Evolutionary conservation across 495 filamentous ascomycete genomes (phyloP).

Genomic region (Daldinia loculata): DNA sequence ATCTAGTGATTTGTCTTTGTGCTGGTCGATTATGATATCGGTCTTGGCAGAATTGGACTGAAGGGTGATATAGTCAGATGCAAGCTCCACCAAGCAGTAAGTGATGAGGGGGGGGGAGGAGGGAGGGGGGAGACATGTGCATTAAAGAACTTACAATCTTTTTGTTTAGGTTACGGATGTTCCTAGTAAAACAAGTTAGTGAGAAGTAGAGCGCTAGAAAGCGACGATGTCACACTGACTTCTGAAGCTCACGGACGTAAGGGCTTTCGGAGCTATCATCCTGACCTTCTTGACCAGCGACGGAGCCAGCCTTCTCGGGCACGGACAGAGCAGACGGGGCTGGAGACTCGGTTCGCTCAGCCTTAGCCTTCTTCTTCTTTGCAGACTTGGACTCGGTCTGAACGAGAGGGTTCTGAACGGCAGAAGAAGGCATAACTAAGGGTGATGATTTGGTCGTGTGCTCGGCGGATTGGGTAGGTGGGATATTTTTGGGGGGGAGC

Average conservation of each 20-base stretch:
- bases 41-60: constrained; percentile 82
- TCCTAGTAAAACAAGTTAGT: constrained; percentile 61
- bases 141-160: constrained; percentile 73
- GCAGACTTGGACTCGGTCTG: constrained; percentile 67
- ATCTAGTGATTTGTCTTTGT: constrained; percentile 78
- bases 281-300: constrained; percentile 53
- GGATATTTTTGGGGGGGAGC: constrained; percentile 22
- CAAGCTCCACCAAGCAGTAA: neutral
- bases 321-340: constrained; percentile 52
- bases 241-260: constrained; percentile 85
- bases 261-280: constrained; percentile 70
- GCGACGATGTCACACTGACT: constrained; percentile 62
- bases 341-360: constrained; percentile 58
- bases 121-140: neutral
- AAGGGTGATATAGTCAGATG: constrained; percentile 24
- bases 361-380: constrained; percentile 79
- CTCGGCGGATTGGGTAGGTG: constrained; percentile 3
- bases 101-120: neutral
- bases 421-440: constrained; percentile 57
- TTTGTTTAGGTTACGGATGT: constrained; percentile 85
- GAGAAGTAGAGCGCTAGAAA: neutral
- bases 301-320: constrained; percentile 53
- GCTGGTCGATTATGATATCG: constrained; percentile 78
- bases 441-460: constrained; percentile 13
- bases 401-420: constrained; percentile 61